A percentile compares a stretch with the other conserved stretches of the same genome.
phyloP scores from a whole-genome alignment of 164 flowering plant genomes.

The Magnolia sinica region DNA sequence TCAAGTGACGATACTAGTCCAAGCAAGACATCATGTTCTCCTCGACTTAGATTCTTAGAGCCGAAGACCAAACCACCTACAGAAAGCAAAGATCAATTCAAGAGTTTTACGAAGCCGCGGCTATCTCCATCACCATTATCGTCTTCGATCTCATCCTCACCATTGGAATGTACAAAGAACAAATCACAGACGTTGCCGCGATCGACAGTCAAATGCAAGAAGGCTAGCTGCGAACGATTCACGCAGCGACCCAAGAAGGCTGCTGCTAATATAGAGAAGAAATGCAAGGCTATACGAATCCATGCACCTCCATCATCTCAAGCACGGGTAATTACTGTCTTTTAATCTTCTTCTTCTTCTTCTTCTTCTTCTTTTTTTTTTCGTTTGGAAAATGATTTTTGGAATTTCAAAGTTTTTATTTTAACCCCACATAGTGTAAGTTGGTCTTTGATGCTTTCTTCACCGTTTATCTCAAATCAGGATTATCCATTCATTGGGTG shows the following conservation, averaged over 20 bases:
- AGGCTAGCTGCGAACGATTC: constrained; percentile 28
- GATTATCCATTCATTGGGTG: no score
- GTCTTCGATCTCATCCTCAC: background rate
- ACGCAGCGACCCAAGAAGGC: constrained; percentile 24
- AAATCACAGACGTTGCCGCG: background rate
- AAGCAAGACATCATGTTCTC: constrained; percentile 33
- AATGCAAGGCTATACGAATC: constrained; percentile 47
- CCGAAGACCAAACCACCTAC: constrained; percentile 23
- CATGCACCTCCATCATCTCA: constrained; percentile 16
- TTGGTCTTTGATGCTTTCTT: no score
- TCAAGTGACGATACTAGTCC: constrained; percentile 16
- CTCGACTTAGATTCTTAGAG: constrained; percentile 35
- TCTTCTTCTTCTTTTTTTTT: background rate
- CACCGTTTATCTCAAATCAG: no score
- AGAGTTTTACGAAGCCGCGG: background rate
- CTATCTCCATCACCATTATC: background rate
- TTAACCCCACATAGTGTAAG: no score
- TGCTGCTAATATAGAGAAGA: constrained; percentile 32
- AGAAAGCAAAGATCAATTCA: constrained; percentile 14
- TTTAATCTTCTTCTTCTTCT: no score
- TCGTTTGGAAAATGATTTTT: no score
- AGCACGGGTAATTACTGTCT: background rate
- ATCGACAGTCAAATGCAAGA: constrained; percentile 25
- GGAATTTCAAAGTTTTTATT: no score
- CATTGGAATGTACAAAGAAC: background rate